These are phyloP conservation scores for Iris macrosiphon DNA, from an alignment of 106 monocot genomes.

Conservation along the genomic window DNA sequence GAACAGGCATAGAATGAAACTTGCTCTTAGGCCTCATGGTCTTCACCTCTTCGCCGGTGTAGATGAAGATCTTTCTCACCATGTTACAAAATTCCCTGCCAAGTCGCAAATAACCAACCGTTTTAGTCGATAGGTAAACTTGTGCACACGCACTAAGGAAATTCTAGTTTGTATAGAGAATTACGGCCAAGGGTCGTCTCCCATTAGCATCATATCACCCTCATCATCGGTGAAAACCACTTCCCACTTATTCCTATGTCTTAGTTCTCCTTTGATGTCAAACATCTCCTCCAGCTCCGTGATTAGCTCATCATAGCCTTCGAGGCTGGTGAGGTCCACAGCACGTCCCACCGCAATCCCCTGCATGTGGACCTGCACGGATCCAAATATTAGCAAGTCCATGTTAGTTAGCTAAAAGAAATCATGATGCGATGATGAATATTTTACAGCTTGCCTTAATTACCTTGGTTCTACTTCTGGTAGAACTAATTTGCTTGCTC, in stretches of 20 bases:
- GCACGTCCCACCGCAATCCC: conserved; percentile 84
- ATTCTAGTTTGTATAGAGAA: neutral
- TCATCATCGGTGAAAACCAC: conserved; percentile 85
- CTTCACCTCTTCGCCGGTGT: conserved; percentile 68
- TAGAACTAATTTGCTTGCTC: conserved; percentile 32
- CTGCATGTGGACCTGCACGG: conserved; percentile 76
- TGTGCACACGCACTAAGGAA: neutral
- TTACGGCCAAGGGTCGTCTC: conserved; percentile 90
- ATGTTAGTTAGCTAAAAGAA: neutral
- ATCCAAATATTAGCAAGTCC: neutral
- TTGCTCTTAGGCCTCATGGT: conserved; percentile 54
- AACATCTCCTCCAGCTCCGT: conserved; percentile 78
- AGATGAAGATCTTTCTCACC: conserved; percentile 75
- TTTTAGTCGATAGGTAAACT: neutral
- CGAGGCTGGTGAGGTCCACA: conserved; percentile 50
- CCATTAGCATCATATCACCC: conserved; percentile 86
- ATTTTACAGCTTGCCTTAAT: neutral
- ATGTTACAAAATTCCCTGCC: conserved; percentile 88
- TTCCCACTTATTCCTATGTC: conserved; percentile 60
- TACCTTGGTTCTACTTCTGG: conserved; percentile 66
- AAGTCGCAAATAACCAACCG: neutral
- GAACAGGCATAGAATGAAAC: too few species aligned
- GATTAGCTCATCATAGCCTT: conserved; percentile 57
- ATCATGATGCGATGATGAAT: neutral
- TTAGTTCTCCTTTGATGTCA: conserved; percentile 76